Conservation (phyloP, 2,329 filamentous ascomycete species). For the Coccinonectria pachysandricola region DNA sequence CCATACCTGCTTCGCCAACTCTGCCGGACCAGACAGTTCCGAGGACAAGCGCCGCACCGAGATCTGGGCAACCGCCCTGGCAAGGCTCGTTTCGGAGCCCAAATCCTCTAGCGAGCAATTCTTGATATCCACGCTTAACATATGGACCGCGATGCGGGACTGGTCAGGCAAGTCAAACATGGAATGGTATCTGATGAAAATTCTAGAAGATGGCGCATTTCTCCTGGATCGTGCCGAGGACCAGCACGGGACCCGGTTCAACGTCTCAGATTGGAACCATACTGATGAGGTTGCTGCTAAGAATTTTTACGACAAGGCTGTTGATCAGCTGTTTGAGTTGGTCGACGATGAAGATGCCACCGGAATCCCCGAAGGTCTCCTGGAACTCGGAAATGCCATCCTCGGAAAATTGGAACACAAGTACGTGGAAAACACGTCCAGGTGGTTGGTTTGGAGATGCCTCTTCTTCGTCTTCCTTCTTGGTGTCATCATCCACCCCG, state of each 20-base stretch:
- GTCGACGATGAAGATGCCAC: conserved; percentile 76
- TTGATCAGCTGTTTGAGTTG: conserved; percentile 72
- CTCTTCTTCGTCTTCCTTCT: conserved; percentile 82
- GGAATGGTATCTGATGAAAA: conserved; percentile 91
- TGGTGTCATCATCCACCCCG: conserved; percentile 77
- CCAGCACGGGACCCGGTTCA: conserved; percentile 59
- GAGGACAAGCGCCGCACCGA: conserved; percentile 73
- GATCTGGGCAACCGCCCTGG: conserved; percentile 81
- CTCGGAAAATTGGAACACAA: conserved; percentile 65
- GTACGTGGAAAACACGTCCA: conserved; percentile 62
- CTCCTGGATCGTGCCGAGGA: conserved; percentile 78
- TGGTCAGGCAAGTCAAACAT: conserved; percentile 86
- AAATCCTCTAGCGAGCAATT: conserved; percentile 71
- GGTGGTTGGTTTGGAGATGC: conserved; percentile 83
- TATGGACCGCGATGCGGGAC: conserved; percentile 76
- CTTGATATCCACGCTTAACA: conserved; percentile 73
- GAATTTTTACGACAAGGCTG: conserved; percentile 77
- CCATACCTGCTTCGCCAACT: conserved; percentile 83
- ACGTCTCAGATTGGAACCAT: conserved; percentile 61
- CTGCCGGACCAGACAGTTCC: conserved; percentile 66
- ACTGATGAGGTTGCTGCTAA: conserved; percentile 76
- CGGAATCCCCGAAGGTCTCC: conserved; percentile 74
- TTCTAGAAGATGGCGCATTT: conserved; percentile 86
- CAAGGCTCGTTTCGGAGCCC: conserved; percentile 67
- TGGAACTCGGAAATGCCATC: conserved; percentile 79